Base-by-base conservation (phyloP, 2,329 filamentous ascomycete genomes). In the Aspergillus sp. region DNA sequence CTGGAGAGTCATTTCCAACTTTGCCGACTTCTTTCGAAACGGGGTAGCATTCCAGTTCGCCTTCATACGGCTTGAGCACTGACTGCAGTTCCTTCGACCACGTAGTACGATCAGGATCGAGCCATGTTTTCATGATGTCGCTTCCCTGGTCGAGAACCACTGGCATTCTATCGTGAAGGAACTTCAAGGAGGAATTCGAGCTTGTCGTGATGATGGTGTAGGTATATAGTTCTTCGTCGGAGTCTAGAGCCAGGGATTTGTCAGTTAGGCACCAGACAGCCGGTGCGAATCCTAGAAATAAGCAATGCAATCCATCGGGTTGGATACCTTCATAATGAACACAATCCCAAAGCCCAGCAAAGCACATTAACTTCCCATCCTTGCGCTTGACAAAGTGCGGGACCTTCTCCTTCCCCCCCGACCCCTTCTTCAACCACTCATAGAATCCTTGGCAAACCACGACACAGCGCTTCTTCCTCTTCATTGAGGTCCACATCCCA, bases 161-260 rank as follows among this genome's bases (percentile, higher is more conserved):
- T 0, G 93, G 93, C 93, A 98, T 98, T 10, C 93, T 83, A 60
- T 94, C 85, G 63, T 98, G 93, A 12, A 98, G 73, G 55, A 95
- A 97, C 29, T 76, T 82, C 42, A 97, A 74, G 63, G 91, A 85
- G 52, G 82, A 74, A 59, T 91, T 95, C 5, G 88, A 86, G 50
- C 84, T 79, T 1, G 91, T 97, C 1, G 93, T 98, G 64, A 97
- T 91, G 62, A 98, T 81, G 1, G 90, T 91, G 66, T 95, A 98
- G 0, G 88, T 94, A 64, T 91, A 96, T 4, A 82, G 70, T 64
- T 84, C 86, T 52, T 86, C 77, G 2, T 81, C 75, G 2, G 79
- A 77, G 43, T 77, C 81, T 78, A 47, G 48, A 26, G 32, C 10
- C 5, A 19, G 19, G 19, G 19, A 19, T 19, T 19, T 42, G 28